Evolutionary conservation across 257 asterid species (phyloP).

Genomic region (Henckelia pumila): DNA sequence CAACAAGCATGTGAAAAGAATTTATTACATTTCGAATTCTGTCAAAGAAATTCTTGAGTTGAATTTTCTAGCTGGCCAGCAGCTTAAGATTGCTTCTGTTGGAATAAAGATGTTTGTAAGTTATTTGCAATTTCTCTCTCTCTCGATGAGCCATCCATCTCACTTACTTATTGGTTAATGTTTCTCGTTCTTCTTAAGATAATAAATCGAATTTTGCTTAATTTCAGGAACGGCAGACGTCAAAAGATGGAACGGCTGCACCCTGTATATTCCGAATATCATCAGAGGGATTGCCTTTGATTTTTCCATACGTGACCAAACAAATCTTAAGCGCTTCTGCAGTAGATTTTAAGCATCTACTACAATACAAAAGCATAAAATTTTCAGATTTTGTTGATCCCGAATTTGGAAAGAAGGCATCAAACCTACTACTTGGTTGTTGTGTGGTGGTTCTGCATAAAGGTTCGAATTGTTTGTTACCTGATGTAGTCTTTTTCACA

Average conservation of each 20-base stretch:
- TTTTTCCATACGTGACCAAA: conserved; percentile 77
- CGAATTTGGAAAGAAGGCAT: conserved; percentile 57
- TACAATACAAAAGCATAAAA: conserved; percentile 75
- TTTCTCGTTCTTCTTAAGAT: background rate
- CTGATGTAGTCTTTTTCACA: background rate
- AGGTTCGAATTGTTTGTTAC: conserved; percentile 43
- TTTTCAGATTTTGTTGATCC: conserved; percentile 67
- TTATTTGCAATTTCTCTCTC: conserved; percentile 22
- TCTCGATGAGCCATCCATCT: background rate
- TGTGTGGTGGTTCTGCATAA: conserved; percentile 66
- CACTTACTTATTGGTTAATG: background rate
- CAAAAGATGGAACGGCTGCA: conserved; percentile 76
- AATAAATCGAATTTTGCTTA: conserved; percentile 8
- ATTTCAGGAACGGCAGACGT: conserved; percentile 82
- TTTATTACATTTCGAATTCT: conserved; percentile 72
- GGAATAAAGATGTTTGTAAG: conserved; percentile 99
- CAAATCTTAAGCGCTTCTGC: conserved; percentile 74
- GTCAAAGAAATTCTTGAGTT: conserved; percentile 82
- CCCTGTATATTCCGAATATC: conserved; percentile 87
- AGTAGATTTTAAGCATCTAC: conserved; percentile 71
- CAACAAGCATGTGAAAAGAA: conserved; percentile 72
- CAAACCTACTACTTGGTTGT: conserved; percentile 71
- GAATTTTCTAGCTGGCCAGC: conserved; percentile 78
- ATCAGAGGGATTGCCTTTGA: conserved; percentile 93
- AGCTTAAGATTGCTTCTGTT: conserved; percentile 92